phyloP scores from a whole-genome alignment of 768 basidiomycete species.

The Auricularia cornea region DNA sequence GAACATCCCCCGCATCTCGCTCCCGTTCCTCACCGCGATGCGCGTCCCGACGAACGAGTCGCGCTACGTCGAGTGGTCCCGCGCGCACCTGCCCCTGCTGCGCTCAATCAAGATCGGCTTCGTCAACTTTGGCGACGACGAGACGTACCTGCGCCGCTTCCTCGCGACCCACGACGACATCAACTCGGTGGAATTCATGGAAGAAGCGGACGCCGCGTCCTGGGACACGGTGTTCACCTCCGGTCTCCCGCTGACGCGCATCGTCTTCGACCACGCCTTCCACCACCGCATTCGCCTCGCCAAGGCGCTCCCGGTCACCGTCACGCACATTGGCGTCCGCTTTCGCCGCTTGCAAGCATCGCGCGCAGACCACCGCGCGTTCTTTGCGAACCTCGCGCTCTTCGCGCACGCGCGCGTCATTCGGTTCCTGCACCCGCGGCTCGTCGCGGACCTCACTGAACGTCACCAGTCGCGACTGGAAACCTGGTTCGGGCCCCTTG shows the following conservation, averaged over 20 bases:
- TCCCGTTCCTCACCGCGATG: neutral
- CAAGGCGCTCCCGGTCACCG: neutral
- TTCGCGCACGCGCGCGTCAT: neutral
- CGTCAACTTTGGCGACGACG: neutral
- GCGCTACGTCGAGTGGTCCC: neutral
- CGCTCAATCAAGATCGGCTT: neutral
- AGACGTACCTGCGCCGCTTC: neutral
- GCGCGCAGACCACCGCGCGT: neutral
- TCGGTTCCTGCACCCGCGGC: neutral
- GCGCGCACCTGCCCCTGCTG: neutral
- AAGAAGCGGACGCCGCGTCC: neutral
- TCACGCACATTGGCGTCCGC: neutral
- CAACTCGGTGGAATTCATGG: neutral
- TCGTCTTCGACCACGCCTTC: neutral
- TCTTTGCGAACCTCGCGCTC: neutral
- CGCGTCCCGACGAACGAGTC: neutral
- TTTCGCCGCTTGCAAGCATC: neutral
- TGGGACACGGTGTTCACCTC: neutral
- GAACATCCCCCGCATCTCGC: neutral
- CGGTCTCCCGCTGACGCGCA: neutral
- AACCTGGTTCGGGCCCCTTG: neutral
- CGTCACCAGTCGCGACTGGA: neutral
- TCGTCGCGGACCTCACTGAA: neutral
- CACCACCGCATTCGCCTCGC: neutral
- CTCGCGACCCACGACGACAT: neutral